Evolutionary conservation across 2,329 filamentous ascomycete species (phyloP).

Genomic region (Sphaerostilbella broomeana): DNA sequence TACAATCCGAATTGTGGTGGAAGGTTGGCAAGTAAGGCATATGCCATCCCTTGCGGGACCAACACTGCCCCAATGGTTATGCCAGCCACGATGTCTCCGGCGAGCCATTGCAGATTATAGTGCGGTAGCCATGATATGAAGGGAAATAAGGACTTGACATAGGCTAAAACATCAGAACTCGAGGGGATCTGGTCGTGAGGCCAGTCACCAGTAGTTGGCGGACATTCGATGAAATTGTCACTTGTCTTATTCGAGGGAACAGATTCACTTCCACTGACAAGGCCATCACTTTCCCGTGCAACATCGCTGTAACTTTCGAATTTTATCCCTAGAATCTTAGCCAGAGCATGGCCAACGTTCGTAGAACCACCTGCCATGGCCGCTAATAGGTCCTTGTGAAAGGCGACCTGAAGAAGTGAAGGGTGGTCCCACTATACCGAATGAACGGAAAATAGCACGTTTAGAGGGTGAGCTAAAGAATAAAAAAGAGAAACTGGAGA

Average conservation of each 20-base stretch:
- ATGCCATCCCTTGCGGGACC: conserved; percentile 96
- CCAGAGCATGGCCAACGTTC: conserved; percentile 65
- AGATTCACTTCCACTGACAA: conserved; percentile 71
- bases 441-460: neutral
- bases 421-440: conserved; percentile 7
- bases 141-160: conserved; percentile 70
- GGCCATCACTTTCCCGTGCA: conserved; percentile 34
- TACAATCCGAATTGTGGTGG: conserved; percentile 71
- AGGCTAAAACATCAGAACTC: conserved; percentile 46
- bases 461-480: too few relatives aligned
- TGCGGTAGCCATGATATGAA: conserved; percentile 81
- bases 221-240: conserved; percentile 75
- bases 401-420: neutral
- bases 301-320: conserved; percentile 50
- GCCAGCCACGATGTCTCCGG: conserved; percentile 80
- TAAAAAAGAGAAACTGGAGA: too few relatives aligned
- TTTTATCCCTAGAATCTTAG: conserved; percentile 78
- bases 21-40: conserved; percentile 77
- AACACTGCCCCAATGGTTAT: conserved; percentile 59
- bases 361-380: conserved; percentile 35
- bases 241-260: conserved; percentile 65
- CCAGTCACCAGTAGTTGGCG: conserved; percentile 71
- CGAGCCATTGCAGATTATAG: conserved; percentile 86
- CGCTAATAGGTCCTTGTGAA: neutral
- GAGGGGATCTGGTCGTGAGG: conserved; percentile 58